Conservation (phyloP, 352 stramenopile species). For the Phytopythium boreale region DNA sequence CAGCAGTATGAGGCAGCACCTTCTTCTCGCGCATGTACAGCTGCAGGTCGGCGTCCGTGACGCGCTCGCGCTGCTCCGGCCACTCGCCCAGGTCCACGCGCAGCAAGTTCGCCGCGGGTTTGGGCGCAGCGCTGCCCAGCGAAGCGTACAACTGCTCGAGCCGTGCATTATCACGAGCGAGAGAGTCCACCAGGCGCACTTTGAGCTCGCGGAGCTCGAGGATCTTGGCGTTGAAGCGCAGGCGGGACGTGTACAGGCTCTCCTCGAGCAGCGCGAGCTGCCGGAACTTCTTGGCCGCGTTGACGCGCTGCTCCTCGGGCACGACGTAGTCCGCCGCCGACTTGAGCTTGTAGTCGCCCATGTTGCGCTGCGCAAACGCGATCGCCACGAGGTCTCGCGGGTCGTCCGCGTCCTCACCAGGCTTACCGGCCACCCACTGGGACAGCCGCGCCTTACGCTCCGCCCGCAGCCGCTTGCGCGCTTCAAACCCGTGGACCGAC, state of each 20-base stretch:
- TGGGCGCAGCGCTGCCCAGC: constrained; percentile 21
- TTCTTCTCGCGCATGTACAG: constrained; percentile 60
- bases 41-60: constrained; percentile 78
- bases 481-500: constrained; percentile 76
- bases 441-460: constrained; percentile 66
- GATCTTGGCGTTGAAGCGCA: constrained; percentile 90
- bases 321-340: constrained; percentile 85
- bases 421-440: constrained; percentile 68
- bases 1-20: constrained; percentile 32
- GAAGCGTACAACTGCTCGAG: constrained; percentile 43
- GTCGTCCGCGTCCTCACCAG: constrained; percentile 89
- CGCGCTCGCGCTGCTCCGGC: constrained; percentile 85
- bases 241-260: constrained; percentile 69
- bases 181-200: constrained; percentile 67
- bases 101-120: constrained; percentile 13
- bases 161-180: constrained; percentile 52
- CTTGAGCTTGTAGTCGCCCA: constrained; percentile 94
- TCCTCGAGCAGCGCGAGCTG: constrained; percentile 87
- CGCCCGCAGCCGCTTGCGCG: constrained; percentile 67
- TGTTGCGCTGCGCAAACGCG: constrained; percentile 79
- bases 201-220: constrained; percentile 90
- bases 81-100: constrained; percentile 77
- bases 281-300: constrained; percentile 86
- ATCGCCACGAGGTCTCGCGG: constrained; percentile 90
- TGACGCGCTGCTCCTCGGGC: constrained; percentile 86